Evolutionary conservation across 345 rosid genomes (phyloP), one percentile per base, ranked within the genome.

Genomic region (Zanthoxylum bungeanum): DNA sequence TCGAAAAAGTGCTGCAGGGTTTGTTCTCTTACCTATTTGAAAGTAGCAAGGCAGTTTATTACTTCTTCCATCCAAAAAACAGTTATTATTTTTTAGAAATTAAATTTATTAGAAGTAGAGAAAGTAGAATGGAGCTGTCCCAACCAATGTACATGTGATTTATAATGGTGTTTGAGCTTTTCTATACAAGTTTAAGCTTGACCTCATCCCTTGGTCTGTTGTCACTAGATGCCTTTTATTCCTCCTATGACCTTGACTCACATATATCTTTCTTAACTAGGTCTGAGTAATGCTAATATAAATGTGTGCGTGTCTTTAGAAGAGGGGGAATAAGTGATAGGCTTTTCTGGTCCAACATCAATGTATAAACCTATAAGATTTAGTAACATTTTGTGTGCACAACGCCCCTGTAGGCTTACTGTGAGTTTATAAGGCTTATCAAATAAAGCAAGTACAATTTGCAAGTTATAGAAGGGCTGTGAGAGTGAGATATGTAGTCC

Each of bases 1-100:
- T 73, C 87, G 97, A 80, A 94, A 94, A 81, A 92, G 98, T 85
- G 84, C 97, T 79, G 97, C 98, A 40, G 98, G 97, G 97, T 94
- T 49, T 75, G 91, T 75, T 75, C 60, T 77, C 71, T 42, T n/a
- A 12, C 36, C 36, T 73, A 28, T 77, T 73, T 76, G 50, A 58
- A 53, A 37, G 8, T 33, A 19, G 16, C 49, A n/a, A 22, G n/a
- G 19, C 34, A 5, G 34, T 16, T 61, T 50, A 9, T 12, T 24
- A 16, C 11, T 49, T 33, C 9, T 68, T 60, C 59, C 46, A 28
- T 28, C 51, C 57, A 21, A 42, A 8, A 58, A 17, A 36, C 55
- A 27, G 25, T 28, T 44, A 14, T 70, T 33, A 30, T 31, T 62
- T 49, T 31, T 42, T 37, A 30, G 30, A 33, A 46, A 37, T 1